Conservation (phyloP, 1,139 yeast genomes). For the Candida labiduridarum region DNA sequence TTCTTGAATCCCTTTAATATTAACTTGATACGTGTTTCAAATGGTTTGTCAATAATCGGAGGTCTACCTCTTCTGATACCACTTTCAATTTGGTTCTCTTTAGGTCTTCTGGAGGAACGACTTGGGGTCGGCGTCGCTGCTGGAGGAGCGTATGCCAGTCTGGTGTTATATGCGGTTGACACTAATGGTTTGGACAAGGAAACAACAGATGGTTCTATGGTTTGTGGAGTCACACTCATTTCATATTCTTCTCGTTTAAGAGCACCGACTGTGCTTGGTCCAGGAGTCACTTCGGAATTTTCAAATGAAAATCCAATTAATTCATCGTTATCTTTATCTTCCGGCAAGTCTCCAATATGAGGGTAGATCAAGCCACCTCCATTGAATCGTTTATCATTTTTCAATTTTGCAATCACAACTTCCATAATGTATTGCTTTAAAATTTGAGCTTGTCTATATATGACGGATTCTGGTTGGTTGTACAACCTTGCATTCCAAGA, state of each 20-base stretch:
- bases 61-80: conserved; percentile 90
- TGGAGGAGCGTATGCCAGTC: conserved; percentile 3
- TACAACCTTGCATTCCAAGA: conserved; percentile 88
- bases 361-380: conserved; percentile 59
- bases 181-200: conserved; percentile 16
- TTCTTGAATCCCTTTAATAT: conserved; percentile 81
- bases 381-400: conserved; percentile 43
- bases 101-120: conserved; percentile 10
- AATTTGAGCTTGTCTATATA: conserved; percentile 71
- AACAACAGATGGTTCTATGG: conserved; percentile 8
- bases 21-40: conserved; percentile 87
- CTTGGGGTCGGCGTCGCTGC: conserved; percentile 5
- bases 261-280: conserved; percentile 6
- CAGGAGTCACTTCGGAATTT: conserved; percentile 7
- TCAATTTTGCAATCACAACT: conserved; percentile 56
- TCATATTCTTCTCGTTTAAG: conserved; percentile 14
- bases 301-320: conserved; percentile 12
- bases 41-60: conserved; percentile 92
- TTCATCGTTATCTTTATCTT: conserved; percentile 35
- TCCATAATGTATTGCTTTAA: conserved; percentile 64
- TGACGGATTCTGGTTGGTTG: conserved; percentile 68
- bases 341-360: conserved; percentile 74
- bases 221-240: conserved; percentile 17
- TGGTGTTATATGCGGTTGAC: conserved; percentile 9
- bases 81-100: conserved; percentile 36